A percentile compares a stretch with the other conserved stretches of the same genome.
Evolutionary conservation across 805 yeast species (phyloP).

Genomic region (Nakazawaea holstii): DNA sequence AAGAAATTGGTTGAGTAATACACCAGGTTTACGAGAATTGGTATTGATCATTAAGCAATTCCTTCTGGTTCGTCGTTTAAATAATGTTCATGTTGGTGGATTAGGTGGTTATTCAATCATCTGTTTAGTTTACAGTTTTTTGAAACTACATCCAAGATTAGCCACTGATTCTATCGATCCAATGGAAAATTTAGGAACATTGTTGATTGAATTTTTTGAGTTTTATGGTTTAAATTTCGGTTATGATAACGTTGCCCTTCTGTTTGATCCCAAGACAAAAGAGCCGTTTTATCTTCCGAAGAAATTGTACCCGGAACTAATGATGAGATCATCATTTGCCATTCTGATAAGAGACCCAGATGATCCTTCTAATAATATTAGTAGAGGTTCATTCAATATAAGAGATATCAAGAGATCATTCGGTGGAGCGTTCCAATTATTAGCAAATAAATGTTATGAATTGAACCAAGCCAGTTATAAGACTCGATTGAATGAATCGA

Average conservation of each 20-base stretch:
- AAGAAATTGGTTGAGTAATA: conserved; percentile 61
- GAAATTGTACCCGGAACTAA: conserved; percentile 41
- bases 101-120: conserved; percentile 93
- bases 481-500: conserved; percentile 63
- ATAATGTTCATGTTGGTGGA: conserved; percentile 90
- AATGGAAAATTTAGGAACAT: conserved; percentile 73
- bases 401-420: conserved; percentile 79
- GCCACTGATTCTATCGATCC: conserved; percentile 62
- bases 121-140: conserved; percentile 75
- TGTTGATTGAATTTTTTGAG: conserved; percentile 88
- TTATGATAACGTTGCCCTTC: conserved; percentile 71
- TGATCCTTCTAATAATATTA: conserved; percentile 76
- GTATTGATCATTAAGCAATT: conserved; percentile 84
- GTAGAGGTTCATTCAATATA: conserved; percentile 79
- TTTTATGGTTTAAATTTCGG: conserved; percentile 87
- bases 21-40: conserved; percentile 79
- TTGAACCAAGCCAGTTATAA: conserved; percentile 62
- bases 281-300: conserved; percentile 58
- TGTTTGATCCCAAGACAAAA: conserved; percentile 46
- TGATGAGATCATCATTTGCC: conserved; percentile 51
- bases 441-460: conserved; percentile 71
- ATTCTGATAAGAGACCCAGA: conserved; percentile 87
- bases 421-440: conserved; percentile 78
- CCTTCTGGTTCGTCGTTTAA: conserved; percentile 67
- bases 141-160: conserved; percentile 74